Evolutionary conservation across 495 filamentous ascomycete species (phyloP).

Genomic region (Penicillium riverlandense): DNA sequence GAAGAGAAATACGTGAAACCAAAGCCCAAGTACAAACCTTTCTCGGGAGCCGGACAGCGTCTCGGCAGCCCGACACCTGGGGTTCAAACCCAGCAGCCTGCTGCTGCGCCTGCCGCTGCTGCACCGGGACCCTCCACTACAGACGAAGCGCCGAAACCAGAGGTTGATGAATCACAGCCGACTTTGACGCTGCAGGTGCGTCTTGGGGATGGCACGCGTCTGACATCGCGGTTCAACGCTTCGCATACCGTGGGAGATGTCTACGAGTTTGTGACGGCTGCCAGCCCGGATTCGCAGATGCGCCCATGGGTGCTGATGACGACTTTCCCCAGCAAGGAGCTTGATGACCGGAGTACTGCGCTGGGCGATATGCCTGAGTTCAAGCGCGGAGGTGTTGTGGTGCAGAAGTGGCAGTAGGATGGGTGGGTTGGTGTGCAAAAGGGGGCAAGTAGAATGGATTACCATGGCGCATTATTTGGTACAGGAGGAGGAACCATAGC

Average conservation of each 20-base stretch:
- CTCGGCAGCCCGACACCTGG: conserved; percentile 90
- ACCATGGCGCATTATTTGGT: no score
- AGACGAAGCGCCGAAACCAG: conserved; percentile 19
- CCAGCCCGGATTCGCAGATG: conserved; percentile 49
- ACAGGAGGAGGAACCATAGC: no score
- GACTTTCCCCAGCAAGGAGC: conserved; percentile 92
- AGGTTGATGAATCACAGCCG: conserved; percentile 71
- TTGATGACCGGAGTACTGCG: conserved; percentile 60
- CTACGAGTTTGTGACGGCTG: conserved; percentile 71
- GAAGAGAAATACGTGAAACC: conserved; percentile 74
- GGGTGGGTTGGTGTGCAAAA: no score
- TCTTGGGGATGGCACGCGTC: conserved; percentile 79
- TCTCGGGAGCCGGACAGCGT: conserved; percentile 72
- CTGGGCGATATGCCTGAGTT: conserved; percentile 78
- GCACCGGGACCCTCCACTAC: conserved; percentile 22
- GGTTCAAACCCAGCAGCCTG: conserved; percentile 24
- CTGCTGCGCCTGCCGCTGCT: conserved; percentile 24
- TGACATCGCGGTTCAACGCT: conserved; percentile 86
- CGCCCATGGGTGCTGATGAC: conserved; percentile 81
- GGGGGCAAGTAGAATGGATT: no score
- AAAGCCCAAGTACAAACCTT: conserved; percentile 84
- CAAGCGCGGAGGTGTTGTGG: conserved; percentile 73
- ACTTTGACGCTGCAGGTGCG: conserved; percentile 77
- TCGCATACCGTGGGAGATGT: conserved; percentile 86
- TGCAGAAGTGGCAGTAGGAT: conserved; percentile 75